These are phyloP conservation scores for Mucor indicus DNA, from an alignment of 371 early-diverging fungal species.

Conservation along the genomic window DNA sequence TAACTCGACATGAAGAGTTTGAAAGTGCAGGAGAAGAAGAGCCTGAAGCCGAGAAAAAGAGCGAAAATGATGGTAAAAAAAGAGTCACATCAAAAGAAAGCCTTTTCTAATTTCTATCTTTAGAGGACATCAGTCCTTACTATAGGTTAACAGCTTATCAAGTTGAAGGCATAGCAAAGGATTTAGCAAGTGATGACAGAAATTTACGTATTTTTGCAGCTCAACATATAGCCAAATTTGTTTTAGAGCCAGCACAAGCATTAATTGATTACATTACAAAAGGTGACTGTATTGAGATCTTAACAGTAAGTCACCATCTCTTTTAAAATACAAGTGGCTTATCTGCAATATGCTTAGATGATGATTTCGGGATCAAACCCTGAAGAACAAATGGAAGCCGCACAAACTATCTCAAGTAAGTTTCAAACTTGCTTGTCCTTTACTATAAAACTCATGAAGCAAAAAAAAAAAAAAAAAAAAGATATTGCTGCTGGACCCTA, in stretches of 20 bases:
- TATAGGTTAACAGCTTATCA: constrained; percentile 24
- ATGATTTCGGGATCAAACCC: constrained; percentile 35
- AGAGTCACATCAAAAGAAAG: neutral
- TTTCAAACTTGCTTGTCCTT: neutral
- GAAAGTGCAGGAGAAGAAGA: constrained; percentile 26
- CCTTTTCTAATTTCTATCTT: neutral
- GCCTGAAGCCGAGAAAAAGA: constrained; percentile 9
- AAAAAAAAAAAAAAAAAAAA: too few relatives aligned
- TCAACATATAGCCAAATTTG: constrained; percentile 40
- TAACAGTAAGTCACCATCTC: constrained; percentile 32
- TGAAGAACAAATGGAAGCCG: constrained; percentile 63
- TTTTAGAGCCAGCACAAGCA: constrained; percentile 48
- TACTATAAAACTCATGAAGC: too few relatives aligned
- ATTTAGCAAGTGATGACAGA: constrained; percentile 29
- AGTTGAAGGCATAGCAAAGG: constrained; percentile 19
- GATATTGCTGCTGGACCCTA: constrained; percentile 66
- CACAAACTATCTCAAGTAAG: constrained; percentile 68
- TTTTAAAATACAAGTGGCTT: neutral
- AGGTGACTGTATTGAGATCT: constrained; percentile 44
- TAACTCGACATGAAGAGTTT: constrained; percentile 27
- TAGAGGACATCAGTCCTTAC: constrained; percentile 27
- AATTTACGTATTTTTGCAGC: constrained; percentile 35
- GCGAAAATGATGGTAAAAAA: constrained; percentile 13
- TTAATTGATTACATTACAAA: constrained; percentile 42
- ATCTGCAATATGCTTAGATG: constrained; percentile 2